Base-by-base conservation (phyloP, 148 eudicot species). In the Mesembryanthemum crystallinum region DNA sequence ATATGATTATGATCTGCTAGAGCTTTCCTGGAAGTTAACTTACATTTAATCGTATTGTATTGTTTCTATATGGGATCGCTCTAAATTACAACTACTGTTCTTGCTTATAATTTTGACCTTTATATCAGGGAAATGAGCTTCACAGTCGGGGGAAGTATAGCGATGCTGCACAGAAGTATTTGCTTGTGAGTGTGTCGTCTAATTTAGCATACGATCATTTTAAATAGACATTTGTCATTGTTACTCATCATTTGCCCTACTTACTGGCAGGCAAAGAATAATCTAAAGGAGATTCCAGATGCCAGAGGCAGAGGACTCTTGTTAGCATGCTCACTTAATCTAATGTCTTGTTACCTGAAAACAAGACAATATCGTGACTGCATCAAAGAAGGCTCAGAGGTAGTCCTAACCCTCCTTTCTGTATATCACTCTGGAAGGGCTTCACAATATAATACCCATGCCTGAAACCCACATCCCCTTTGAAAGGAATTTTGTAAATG, bases 341-440 rank as follows among this genome's bases (percentile, higher is more conserved):
- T 92, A 85, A 95, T 95, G 99, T 92, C 99, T 49, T 95, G 99
- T 76, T 92, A 89, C 88, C 83, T 95, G 80, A 95, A 95, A 85
- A 88, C 93, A 42, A 77, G 83, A 42, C 92, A 90, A 75, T 89
- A 82, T 81, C 86, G 90, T 45, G 96, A 95, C 58, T 95, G 99
- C 77, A 58, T 92, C 35, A 73, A 81, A 74, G 97, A 92, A 89
- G 99, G 99, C 66, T 81, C 88, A 7, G 99, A 90, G 99, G 98
- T 95, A 79, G 57, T 17, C 45, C 15, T 20, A 71, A 64, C 55
- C 23, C 27, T 28, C 55, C 28, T 65, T 74, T 43, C 51, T 37
- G 29, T 45, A 72, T 13, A 29, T 5, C 37, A 28, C 21, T 15
- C 24, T 66, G 43, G 11, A 35, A 73, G 37, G 28, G 32, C 18